Conservation (phyloP, 1,284 basidiomycete species). For the Erythrobasidium hasegawianum region DNA sequence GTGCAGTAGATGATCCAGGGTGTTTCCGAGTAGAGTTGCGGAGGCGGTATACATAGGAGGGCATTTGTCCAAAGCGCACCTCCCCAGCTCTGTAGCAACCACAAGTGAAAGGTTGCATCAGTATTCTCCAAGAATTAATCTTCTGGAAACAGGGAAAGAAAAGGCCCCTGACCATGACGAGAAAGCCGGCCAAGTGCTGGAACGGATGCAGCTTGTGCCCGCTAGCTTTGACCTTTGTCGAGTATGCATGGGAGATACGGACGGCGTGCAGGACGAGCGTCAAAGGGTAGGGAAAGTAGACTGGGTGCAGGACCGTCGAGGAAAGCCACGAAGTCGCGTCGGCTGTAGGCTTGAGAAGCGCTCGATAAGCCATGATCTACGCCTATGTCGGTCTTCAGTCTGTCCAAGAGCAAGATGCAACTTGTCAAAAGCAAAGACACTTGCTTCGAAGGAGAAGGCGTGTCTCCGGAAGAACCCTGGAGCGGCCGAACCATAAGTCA, state of each 20-base stretch:
- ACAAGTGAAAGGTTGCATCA: background rate
- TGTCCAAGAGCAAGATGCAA: no score
- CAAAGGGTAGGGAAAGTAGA: slow-evolving; percentile 34
- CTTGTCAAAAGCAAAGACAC: background rate
- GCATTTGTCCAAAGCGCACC: slow-evolving; percentile 33
- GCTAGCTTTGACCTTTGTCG: slow-evolving; percentile 28
- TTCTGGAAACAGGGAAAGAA: no score
- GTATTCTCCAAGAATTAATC: no score
- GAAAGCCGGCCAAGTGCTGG: slow-evolving; percentile 33
- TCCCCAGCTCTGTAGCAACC: slow-evolving; percentile 32
- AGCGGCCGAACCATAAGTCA: background rate
- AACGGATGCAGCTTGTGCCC: slow-evolving; percentile 30
- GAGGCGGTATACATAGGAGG: slow-evolving; percentile 28
- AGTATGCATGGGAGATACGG: slow-evolving; percentile 33
- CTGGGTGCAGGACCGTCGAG: slow-evolving; percentile 13
- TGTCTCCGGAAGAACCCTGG: background rate
- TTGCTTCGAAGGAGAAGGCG: background rate
- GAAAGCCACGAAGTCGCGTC: slow-evolving; percentile 19
- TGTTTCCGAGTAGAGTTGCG: slow-evolving; percentile 32
- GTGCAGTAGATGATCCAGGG: slow-evolving; percentile 36
- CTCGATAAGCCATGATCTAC: slow-evolving; percentile 31
- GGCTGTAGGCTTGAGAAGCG: slow-evolving; percentile 27
- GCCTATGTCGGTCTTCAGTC: no score
- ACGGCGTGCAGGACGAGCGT: slow-evolving; percentile 31
- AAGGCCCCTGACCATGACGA: slow-evolving; percentile 31